phyloP scores from a whole-genome alignment of 345 rosid species.

The Theobroma cacao region DNA sequence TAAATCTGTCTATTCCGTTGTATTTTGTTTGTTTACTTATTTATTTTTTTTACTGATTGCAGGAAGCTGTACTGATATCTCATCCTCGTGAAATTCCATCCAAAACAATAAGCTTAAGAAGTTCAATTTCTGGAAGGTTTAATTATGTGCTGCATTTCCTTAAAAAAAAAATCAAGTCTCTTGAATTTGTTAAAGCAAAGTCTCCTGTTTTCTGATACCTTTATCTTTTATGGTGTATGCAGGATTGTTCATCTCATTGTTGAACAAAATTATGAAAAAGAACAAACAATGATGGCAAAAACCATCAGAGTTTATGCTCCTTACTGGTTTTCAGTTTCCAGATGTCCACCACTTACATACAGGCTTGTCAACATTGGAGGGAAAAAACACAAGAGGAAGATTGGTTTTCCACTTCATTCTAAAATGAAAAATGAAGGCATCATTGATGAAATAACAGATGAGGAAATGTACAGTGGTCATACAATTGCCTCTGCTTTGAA shows the following conservation, averaged over 20 bases:
- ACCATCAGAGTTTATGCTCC: constrained; percentile 82
- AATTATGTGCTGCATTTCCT: constrained; percentile 16
- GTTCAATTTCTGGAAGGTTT: constrained; percentile 91
- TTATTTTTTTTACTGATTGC: constrained; percentile 22
- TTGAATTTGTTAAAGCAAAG: constrained; percentile 8
- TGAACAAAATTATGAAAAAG: constrained; percentile 79
- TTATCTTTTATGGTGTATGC: constrained; percentile 27
- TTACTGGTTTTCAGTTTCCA: constrained; percentile 79
- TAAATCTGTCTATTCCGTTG: constrained; percentile 2
- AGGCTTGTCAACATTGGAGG: constrained; percentile 55
- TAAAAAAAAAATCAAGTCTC: constrained; percentile 9
- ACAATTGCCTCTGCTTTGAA: constrained; percentile 93
- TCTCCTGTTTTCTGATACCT: constrained; percentile 24
- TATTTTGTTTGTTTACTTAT: constrained; percentile 10
- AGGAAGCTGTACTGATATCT: constrained; percentile 90
- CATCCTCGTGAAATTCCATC: constrained; percentile 77
- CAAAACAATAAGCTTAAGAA: constrained; percentile 71
- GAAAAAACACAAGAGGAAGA: constrained; percentile 46
- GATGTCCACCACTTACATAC: constrained; percentile 81
- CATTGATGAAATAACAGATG: constrained; percentile 66
- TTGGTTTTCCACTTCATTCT: constrained; percentile 52
- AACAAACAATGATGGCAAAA: constrained; percentile 50
- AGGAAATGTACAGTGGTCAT: constrained; percentile 76
- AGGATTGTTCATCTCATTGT: constrained; percentile 82
- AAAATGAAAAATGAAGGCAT: constrained; percentile 38